Base-by-base conservation (phyloP, 2,329 filamentous ascomycete genomes). In the Microascus cirrosus region DNA sequence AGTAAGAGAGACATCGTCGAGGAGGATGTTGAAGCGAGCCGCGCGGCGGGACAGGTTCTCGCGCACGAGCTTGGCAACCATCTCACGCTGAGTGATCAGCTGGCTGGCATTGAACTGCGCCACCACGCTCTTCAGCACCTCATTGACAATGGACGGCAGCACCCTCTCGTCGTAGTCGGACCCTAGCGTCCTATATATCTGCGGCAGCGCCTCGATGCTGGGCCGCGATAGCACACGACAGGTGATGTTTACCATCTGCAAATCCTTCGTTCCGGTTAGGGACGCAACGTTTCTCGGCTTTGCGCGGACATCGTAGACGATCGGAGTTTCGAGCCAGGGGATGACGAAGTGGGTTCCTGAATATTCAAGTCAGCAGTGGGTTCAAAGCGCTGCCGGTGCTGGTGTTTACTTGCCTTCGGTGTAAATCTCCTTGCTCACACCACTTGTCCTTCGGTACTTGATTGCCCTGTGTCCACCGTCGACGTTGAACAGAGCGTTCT, bases 181-280 rank as follows among this genome's bases (percentile, higher is more conserved):
- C 58, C 94, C 94, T 39, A 99, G 82, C 1, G 94, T 99, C 64
- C 94, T 83, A 81, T 97, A 99, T 69, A 99, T 99, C 76, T 96
- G 90, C 20, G 94, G 94, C 50, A 99, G 84, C 35, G 92, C 89
- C 63, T 89, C 85, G 68, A 99, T 78, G 59, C 91, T 85, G 59
- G 94, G 94, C 66, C 91, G 82, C 60, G 93, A 96, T 57, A 99
- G 89, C 60, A 99, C 94, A 89, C 94, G 93, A 76, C 94, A 99
- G 69, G 93, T 99, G 71, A 99, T 97, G 83, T 99, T 99, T 70
- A 97, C 94, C 94, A 99, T 99, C 79, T 99, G 94, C 74, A 99
- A 78, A 75, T 99, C 94, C 81, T 99, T 99, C 69, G 94, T 99
- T 66, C 94, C 94, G 60, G 94, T 99, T 64, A 99, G 83, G 64